Evolutionary conservation across 2,329 filamentous ascomycete species (phyloP).

Genomic region (Monosporascus sp.): DNA sequence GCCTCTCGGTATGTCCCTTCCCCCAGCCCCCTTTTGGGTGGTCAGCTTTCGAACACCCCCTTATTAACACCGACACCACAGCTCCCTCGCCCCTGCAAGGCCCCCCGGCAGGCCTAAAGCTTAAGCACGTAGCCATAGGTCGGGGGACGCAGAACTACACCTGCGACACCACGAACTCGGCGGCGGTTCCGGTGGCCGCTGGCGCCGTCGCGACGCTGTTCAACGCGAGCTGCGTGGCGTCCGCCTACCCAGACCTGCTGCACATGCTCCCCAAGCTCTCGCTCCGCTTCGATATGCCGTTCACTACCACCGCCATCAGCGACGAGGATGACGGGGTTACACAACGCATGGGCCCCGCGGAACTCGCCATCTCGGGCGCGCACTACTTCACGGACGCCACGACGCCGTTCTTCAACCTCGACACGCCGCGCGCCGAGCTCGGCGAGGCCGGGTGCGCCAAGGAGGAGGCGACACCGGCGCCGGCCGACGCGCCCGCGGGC

Average conservation of each 20-base stretch:
- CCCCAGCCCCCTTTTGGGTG: slow-evolving; percentile 10
- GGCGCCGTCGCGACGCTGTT: slow-evolving; percentile 74
- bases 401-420: slow-evolving; percentile 76
- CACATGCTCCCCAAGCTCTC: slow-evolving; percentile 60
- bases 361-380: slow-evolving; percentile 63
- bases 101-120: slow-evolving; percentile 52
- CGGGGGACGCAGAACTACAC: slow-evolving; percentile 94
- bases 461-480: slow-evolving; percentile 56
- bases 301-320: slow-evolving; percentile 17
- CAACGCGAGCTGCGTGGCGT: slow-evolving; percentile 48
- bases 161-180: slow-evolving; percentile 58
- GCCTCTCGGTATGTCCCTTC: slow-evolving; percentile 38
- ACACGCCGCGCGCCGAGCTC: slow-evolving; percentile 49
- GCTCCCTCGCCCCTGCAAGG: slow-evolving; percentile 56
- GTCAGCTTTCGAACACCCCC: not conserved
- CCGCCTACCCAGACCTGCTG: slow-evolving; percentile 63
- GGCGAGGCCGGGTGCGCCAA: slow-evolving; percentile 61
- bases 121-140: slow-evolving; percentile 79
- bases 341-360: slow-evolving; percentile 45
- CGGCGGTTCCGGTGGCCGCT: slow-evolving; percentile 54
- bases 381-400: slow-evolving; percentile 73
- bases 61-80: slow-evolving; percentile 26
- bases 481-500: slow-evolving; percentile 54
- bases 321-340: slow-evolving; percentile 21
- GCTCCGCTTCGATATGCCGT: slow-evolving; percentile 55